phyloP scores from a whole-genome alignment of 176 grass and related monocot genomes.

The Eremochloa ophiuroides region DNA sequence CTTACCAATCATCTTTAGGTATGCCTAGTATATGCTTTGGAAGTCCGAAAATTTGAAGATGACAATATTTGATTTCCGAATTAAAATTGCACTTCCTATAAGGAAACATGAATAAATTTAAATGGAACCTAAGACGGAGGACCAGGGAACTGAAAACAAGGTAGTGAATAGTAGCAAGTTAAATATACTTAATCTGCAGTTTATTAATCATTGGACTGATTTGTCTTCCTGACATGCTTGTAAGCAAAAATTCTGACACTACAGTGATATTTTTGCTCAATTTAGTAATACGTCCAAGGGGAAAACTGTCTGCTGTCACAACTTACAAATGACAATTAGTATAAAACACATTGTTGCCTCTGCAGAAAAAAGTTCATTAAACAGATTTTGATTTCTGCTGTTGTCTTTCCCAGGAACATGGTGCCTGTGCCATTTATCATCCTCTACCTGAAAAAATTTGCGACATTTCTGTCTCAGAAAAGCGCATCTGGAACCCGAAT shows the following conservation, averaged over 20 bases:
- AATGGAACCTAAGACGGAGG: neutral
- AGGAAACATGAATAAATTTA: neutral
- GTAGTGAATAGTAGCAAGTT: neutral
- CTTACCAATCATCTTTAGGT: neutral
- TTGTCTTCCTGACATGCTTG: neutral
- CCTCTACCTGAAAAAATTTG: conserved; percentile 79
- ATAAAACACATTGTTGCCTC: neutral
- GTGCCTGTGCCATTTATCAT: conserved; percentile 80
- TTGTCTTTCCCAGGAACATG: conserved; percentile 79
- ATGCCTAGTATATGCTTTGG: neutral
- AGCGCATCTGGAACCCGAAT: conserved; percentile 48
- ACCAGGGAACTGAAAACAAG: neutral
- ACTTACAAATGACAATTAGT: neutral
- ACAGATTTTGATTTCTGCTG: neutral
- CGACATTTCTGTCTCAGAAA: conserved; percentile 62
- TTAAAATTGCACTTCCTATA: neutral
- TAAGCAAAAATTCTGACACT: neutral
- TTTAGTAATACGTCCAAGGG: neutral
- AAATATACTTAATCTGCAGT: neutral
- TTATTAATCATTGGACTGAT: neutral
- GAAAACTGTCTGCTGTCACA: neutral
- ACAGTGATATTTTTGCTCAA: neutral
- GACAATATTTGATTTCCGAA: neutral
- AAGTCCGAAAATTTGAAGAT: neutral
- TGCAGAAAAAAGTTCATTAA: neutral